phyloP scores from a whole-genome alignment of 2,329 filamentous ascomycete species.

The Fusarium papillatum region DNA sequence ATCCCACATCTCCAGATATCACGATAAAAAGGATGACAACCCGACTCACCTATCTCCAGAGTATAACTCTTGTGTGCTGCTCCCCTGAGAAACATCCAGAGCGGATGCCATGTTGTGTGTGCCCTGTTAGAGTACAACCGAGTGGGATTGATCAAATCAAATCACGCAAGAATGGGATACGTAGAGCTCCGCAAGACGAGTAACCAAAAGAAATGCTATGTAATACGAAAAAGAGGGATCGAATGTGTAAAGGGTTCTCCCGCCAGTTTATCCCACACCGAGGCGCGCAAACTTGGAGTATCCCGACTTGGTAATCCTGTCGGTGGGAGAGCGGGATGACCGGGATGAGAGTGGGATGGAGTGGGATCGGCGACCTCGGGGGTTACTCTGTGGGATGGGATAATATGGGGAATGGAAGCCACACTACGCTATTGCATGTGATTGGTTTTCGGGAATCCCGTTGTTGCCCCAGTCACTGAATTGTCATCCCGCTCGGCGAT shows the following conservation, averaged over 20 bases:
- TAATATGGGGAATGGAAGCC: conserved; percentile 5
- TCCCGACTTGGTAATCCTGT: conserved; percentile 40
- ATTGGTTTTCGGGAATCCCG: background rate
- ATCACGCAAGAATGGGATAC: conserved; percentile 1
- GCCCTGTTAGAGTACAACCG: conserved; percentile 1
- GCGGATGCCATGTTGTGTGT: conserved; percentile 16
- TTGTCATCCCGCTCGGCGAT: conserved; percentile 17
- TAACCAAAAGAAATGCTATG: background rate
- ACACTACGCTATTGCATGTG: background rate
- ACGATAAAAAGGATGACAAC: background rate
- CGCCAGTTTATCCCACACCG: conserved; percentile 18
- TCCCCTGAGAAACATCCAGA: conserved; percentile 41
- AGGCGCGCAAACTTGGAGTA: conserved; percentile 1
- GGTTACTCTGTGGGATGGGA: background rate
- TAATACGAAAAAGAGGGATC: conserved; percentile 2
- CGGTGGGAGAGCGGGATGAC: conserved; percentile 39
- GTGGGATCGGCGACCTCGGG: conserved; percentile 1
- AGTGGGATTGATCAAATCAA: conserved; percentile 29
- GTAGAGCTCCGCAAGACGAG: background rate
- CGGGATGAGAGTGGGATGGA: conserved; percentile 35
- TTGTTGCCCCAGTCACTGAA: conserved; percentile 8
- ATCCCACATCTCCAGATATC: conserved; percentile 17
- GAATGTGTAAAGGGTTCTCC: conserved; percentile 2
- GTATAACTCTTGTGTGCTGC: conserved; percentile 6
- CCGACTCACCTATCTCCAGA: conserved; percentile 19